Evolutionary conservation across 768 basidiomycete genomes (phyloP).

Genomic region (Suillus placidus): DNA sequence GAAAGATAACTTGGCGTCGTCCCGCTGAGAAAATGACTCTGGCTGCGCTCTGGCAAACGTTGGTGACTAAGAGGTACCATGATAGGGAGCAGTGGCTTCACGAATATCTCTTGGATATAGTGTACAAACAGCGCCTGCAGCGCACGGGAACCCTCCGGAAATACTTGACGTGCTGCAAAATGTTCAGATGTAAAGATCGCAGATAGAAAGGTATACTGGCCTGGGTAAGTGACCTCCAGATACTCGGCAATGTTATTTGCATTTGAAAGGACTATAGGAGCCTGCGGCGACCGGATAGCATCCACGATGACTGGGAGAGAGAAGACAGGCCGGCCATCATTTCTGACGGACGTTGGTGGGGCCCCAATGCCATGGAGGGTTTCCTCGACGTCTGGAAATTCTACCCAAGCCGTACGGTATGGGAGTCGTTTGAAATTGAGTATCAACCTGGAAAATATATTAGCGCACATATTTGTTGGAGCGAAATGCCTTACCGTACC

Average conservation of each 20-base stretch:
- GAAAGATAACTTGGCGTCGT: conserved; percentile 21
- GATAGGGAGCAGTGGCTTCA: conserved; percentile 66
- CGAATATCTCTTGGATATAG: conserved; percentile 66
- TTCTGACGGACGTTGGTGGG: conserved; percentile 52
- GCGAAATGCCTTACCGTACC: conserved; percentile 50
- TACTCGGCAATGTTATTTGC: conserved; percentile 70
- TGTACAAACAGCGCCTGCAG: conserved; percentile 72
- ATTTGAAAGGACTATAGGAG: conserved; percentile 59
- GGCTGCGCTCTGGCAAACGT: conserved; percentile 56
- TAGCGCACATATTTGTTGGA: background rate
- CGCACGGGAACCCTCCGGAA: conserved; percentile 70
- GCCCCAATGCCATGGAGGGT: conserved; percentile 62
- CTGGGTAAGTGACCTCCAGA: conserved; percentile 65
- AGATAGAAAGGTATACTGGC: background rate
- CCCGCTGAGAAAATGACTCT: conserved; percentile 47
- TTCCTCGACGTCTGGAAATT: conserved; percentile 67
- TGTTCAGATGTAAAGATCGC: background rate
- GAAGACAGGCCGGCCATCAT: conserved; percentile 64
- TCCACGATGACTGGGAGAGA: conserved; percentile 73
- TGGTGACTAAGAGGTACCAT: conserved; percentile 72
- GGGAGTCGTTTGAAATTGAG: conserved; percentile 77
- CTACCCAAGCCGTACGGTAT: conserved; percentile 71
- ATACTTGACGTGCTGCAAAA: conserved; percentile 55
- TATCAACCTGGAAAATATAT: conserved; percentile 52
- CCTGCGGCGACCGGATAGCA: conserved; percentile 45